These are phyloP conservation scores for Globisporangium okanoganense DNA, from an alignment of 352 stramenopile genomes.

Conservation along the genomic window DNA sequence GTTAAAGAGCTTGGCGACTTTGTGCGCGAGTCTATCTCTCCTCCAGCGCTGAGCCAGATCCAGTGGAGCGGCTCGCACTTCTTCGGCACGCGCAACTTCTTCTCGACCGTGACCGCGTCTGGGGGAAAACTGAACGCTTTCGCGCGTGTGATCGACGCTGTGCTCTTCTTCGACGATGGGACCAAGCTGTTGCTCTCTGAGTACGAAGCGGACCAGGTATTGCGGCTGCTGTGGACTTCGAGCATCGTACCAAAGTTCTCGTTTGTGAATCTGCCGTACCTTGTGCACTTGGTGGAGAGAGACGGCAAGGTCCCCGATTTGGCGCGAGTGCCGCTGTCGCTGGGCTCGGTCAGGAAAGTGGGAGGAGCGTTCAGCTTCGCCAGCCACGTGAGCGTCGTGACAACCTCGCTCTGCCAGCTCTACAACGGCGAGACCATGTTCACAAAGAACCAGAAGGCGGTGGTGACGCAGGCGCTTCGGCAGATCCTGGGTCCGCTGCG, in stretches of 20 bases:
- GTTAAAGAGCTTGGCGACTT: not conserved
- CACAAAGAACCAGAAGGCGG: not conserved
- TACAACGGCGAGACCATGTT: constrained; percentile 11
- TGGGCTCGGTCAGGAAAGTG: not conserved
- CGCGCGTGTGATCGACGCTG: constrained; percentile 28
- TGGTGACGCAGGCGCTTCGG: not conserved
- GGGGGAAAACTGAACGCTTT: constrained; percentile 17
- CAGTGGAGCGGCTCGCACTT: constrained; percentile 23
- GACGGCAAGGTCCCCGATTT: not conserved
- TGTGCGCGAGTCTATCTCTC: not conserved
- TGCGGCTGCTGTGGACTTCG: not conserved
- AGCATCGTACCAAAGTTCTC: not conserved
- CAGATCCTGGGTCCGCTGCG: not conserved
- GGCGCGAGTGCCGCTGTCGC: not conserved
- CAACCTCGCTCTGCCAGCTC: not conserved
- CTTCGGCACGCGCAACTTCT: constrained; percentile 49
- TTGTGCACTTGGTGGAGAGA: not conserved
- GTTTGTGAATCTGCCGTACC: constrained; percentile 1
- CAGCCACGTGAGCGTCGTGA: not conserved
- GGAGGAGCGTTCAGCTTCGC: not conserved
- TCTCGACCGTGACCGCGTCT: constrained; percentile 14
- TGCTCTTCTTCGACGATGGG: constrained; percentile 39
- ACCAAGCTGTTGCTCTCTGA: constrained; percentile 10
- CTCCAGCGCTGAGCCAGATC: constrained; percentile 15
- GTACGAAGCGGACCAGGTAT: constrained; percentile 10